Conservation (phyloP, 306 rosid genomes). For the Acacia acuminata region DNA sequence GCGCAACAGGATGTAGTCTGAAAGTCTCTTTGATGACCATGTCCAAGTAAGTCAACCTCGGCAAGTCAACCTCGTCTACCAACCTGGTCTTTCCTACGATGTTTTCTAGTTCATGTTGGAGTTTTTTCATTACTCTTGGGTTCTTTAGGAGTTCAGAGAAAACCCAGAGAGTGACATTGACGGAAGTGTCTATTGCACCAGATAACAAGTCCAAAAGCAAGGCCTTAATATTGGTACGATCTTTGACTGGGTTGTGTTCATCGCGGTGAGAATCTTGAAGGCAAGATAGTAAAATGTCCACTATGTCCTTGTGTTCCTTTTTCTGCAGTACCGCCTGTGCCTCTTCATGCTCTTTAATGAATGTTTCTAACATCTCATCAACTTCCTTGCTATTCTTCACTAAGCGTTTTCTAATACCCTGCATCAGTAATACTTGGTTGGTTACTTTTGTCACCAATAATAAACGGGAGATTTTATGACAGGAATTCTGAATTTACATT, state of each 20-base stretch:
- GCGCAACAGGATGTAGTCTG: neutral
- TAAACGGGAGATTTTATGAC: neutral
- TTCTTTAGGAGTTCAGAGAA: neutral
- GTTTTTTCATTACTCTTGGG: neutral
- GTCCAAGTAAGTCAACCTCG: neutral
- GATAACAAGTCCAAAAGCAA: constrained; percentile 37
- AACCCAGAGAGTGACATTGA: constrained; percentile 24
- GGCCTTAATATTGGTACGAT: constrained; percentile 45
- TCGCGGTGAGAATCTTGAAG: constrained; percentile 32
- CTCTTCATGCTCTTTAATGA: constrained; percentile 39
- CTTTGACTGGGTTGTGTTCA: constrained; percentile 3
- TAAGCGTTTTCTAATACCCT: constrained; percentile 35
- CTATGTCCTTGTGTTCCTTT: constrained; percentile 23
- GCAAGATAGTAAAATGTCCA: constrained; percentile 33
- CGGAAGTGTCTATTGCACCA: constrained; percentile 27
- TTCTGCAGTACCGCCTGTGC: neutral
- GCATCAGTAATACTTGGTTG: neutral
- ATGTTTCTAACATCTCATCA: constrained; percentile 35
- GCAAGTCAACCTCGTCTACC: neutral
- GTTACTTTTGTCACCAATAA: neutral
- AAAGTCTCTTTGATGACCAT: neutral
- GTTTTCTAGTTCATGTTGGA: neutral
- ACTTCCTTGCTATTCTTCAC: constrained; percentile 26
- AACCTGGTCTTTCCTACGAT: neutral
- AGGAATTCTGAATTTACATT: no score